Evolutionary conservation across 805 yeast genomes (phyloP), one percentile per base, ranked within the genome.

Genomic region (Cyberlindnera bimundalis): DNA sequence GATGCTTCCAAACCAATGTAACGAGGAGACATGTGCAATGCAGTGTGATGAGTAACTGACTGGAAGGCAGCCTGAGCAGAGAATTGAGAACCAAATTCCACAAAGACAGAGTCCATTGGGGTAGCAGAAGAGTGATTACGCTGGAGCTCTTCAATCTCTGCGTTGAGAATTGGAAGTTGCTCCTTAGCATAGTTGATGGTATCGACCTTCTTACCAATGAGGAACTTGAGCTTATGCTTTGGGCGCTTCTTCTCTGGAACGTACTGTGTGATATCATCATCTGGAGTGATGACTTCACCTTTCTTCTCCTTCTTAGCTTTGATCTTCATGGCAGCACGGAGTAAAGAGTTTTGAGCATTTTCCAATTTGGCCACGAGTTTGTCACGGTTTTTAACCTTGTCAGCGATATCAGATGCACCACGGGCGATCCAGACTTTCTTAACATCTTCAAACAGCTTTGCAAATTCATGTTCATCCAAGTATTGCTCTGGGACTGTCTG

Each of bases 101-200:
- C 89, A 50, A 84, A 81, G 25, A 84, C 76, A 5, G 91, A 79
- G 60, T 88, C 87, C 68, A 87, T 79, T n/a, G 90, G 84, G 33
- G 67, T 66, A 10, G 65, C 60, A 14, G 65, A 62, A 40, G 66
- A 60, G 55, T 71, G 79, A 25, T 61, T 65, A 24, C 64, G 58
- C 59, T 84, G 91, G 52, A 82, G 52, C 32, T 66, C 67, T 35
- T 60, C 65, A 46, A 84, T 77, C 53, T 82, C 83, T 5, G 61
- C 62, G 52, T 83, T 77, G 18, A 82, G 51, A 39, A 63, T 65
- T 12, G 82, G 81, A n/a, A 84, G 53, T 45, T 72, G 66, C 51
- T 78, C 80, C 36, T 70, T 66, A 37, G 81, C 74, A 56, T 74
- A 67, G 21, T 75, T 69, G 32, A 84, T 74, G 4, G 81, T 71